Conservation (phyloP, 2,329 filamentous ascomycete species). For the Chaetomiaceae sp. region DNA sequence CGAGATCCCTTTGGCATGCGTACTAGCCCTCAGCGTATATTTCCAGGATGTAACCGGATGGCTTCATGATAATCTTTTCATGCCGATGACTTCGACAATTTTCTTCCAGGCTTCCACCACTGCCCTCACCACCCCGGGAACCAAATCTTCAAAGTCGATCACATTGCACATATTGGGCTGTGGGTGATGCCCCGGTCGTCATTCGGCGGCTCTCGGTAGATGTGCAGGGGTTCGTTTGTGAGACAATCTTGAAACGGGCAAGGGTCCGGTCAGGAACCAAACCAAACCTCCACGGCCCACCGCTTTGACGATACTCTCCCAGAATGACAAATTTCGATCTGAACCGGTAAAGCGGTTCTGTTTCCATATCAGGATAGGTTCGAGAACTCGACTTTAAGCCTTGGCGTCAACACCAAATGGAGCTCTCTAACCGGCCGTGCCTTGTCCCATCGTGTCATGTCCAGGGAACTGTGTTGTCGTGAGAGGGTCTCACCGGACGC, state of each 20-base stretch:
- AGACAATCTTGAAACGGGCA: slow-evolving; percentile 21
- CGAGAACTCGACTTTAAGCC: too few relatives aligned
- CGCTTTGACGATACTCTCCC: slow-evolving; percentile 5
- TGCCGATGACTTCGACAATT: slow-evolving; percentile 2
- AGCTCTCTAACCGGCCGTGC: too few relatives aligned
- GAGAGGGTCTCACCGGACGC: too few relatives aligned
- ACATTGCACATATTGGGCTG: background rate
- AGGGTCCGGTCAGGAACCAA: background rate
- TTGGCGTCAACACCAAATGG: too few relatives aligned
- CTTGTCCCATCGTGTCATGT: too few relatives aligned
- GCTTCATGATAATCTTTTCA: background rate
- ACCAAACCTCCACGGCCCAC: slow-evolving; percentile 10
- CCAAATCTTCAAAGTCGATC: slow-evolving; percentile 1
- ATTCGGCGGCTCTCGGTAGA: background rate
- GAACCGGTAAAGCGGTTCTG: too few relatives aligned
- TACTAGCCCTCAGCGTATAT: background rate
- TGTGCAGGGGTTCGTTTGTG: slow-evolving; percentile 16
- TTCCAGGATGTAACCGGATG: background rate
- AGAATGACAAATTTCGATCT: slow-evolving; percentile 17
- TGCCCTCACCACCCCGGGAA: background rate
- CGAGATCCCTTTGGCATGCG: background rate
- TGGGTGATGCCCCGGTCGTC: background rate
- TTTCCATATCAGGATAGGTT: too few relatives aligned
- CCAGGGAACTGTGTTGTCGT: too few relatives aligned
- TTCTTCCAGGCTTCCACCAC: slow-evolving; percentile 11